Percentiles rank a stretch among this genome's conserved stretches.
phyloP scores from a whole-genome alignment of 495 filamentous ascomycete genomes.

The Staphylotrichum longicolle region DNA sequence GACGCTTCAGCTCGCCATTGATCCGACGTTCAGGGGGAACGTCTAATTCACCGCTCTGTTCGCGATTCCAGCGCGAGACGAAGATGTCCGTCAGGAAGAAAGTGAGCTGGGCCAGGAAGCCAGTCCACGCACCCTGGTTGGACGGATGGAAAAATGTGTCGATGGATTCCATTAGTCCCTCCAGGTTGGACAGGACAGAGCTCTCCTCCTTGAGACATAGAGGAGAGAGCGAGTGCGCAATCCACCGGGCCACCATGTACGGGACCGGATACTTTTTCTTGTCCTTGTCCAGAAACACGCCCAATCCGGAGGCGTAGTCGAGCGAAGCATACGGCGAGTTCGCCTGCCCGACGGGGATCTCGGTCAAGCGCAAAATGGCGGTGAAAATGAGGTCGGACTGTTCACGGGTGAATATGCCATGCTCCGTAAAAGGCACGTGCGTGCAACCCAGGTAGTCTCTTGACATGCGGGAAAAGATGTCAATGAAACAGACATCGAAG shows the following conservation, averaged over 20 bases:
- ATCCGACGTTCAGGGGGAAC: slow-evolving; percentile 75
- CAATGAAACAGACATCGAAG: slow-evolving; percentile 83
- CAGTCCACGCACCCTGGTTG: slow-evolving; percentile 91
- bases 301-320: slow-evolving; percentile 79
- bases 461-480: slow-evolving; percentile 82
- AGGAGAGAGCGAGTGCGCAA: slow-evolving; percentile 90
- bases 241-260: slow-evolving; percentile 92
- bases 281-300: slow-evolving; percentile 83
- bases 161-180: slow-evolving; percentile 90
- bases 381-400: slow-evolving; percentile 94
- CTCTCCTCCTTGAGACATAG: slow-evolving; percentile 71
- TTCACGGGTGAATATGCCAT: slow-evolving; percentile 88
- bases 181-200: slow-evolving; percentile 79
- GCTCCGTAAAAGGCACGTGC: slow-evolving; percentile 77
- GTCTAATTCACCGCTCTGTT: slow-evolving; percentile 87
- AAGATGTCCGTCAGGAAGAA: slow-evolving; percentile 96
- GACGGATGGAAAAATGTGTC: slow-evolving; percentile 99
- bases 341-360: slow-evolving; percentile 95
- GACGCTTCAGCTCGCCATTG: slow-evolving; percentile 72
- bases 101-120: slow-evolving; percentile 81
- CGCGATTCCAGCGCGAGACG: slow-evolving; percentile 95
- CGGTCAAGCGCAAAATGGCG: slow-evolving; percentile 79
- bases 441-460: slow-evolving; percentile 72
- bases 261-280: slow-evolving; percentile 86
- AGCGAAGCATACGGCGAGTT: slow-evolving; percentile 88